phyloP scores from a whole-genome alignment of 495 filamentous ascomycete genomes.

The Aspergillus bertholletiae region DNA sequence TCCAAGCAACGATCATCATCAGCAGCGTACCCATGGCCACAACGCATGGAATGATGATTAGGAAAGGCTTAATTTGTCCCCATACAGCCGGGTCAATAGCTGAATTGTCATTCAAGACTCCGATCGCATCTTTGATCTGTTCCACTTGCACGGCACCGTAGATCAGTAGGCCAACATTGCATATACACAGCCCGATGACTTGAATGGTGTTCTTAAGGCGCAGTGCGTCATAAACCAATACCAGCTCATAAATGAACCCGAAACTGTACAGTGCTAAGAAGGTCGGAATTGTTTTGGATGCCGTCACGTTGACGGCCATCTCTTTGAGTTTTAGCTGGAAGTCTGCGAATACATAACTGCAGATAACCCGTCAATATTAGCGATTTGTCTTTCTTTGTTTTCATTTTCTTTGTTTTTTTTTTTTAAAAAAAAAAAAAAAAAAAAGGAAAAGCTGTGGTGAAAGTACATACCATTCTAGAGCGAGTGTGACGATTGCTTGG shows the following conservation, averaged over 20 bases:
- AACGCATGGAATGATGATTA: conserved; percentile 82
- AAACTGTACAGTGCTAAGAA: conserved; percentile 97
- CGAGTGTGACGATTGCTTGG: conserved; percentile 76
- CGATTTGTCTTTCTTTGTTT: too few species aligned
- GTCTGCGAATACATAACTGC: conserved; percentile 46
- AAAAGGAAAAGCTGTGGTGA: neutral
- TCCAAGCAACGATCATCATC: conserved; percentile 79
- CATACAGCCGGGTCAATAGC: conserved; percentile 54
- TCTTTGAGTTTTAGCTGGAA: conserved; percentile 67
- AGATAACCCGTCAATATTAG: conserved; percentile 10
- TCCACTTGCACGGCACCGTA: conserved; percentile 91
- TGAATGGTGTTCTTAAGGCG: conserved; percentile 98
- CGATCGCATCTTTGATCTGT: conserved; percentile 74
- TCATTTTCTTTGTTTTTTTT: too few species aligned
- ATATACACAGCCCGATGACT: conserved; percentile 89
- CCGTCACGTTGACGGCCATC: conserved; percentile 31
- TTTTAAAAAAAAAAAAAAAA: too few species aligned
- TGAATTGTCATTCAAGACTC: conserved; percentile 29
- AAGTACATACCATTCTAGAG: conserved; percentile 75
- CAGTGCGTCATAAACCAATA: conserved; percentile 89
- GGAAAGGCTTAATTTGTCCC: conserved; percentile 63
- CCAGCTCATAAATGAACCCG: conserved; percentile 85
- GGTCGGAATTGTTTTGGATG: conserved; percentile 70
- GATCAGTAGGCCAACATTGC: conserved; percentile 84
- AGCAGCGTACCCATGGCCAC: conserved; percentile 70